A percentile compares a stretch with the other conserved stretches of the same genome.
Evolutionary conservation across 2,329 filamentous ascomycete species (phyloP).

Genomic region (Pleomassaria siparia): DNA sequence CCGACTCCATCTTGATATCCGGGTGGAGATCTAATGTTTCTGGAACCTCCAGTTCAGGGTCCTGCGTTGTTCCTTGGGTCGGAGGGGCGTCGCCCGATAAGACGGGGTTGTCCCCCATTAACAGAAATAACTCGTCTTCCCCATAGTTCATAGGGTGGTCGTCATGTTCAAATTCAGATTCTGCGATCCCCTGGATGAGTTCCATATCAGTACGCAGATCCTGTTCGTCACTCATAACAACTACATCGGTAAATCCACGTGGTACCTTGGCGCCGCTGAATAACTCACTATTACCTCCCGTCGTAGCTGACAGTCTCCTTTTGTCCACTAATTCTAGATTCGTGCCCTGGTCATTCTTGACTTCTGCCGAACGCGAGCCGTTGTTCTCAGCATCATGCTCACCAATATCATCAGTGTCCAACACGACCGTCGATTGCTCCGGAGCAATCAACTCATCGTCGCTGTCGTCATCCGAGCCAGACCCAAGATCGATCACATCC

Average conservation of each 20-base stretch:
- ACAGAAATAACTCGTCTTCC: slow-evolving; percentile 8
- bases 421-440: slow-evolving; percentile 7
- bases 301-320: not conserved
- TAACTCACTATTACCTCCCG: not conserved
- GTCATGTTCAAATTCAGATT: not conserved
- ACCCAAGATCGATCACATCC: slow-evolving; percentile 27
- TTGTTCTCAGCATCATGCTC: too few relatives aligned
- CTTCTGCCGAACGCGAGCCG: too few relatives aligned
- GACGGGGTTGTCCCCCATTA: slow-evolving; percentile 8
- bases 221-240: not conserved
- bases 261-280: too few relatives aligned
- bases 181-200: not conserved
- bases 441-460: slow-evolving; percentile 5
- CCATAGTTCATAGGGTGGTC: not conserved
- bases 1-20: slow-evolving; percentile 34
- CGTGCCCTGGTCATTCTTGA: too few relatives aligned
- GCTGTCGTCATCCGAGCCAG: slow-evolving; percentile 12
- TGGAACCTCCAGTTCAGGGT: not conserved
- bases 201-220: not conserved
- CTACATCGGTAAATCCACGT: not conserved
- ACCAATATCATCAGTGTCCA: slow-evolving; percentile 2
- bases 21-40: slow-evolving; percentile 13
- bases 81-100: slow-evolving; percentile 10
- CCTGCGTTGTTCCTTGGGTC: slow-evolving; percentile 3
- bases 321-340: not conserved